Evolutionary conservation across 805 yeast species (phyloP).

Genomic region (Candida suzukii): DNA sequence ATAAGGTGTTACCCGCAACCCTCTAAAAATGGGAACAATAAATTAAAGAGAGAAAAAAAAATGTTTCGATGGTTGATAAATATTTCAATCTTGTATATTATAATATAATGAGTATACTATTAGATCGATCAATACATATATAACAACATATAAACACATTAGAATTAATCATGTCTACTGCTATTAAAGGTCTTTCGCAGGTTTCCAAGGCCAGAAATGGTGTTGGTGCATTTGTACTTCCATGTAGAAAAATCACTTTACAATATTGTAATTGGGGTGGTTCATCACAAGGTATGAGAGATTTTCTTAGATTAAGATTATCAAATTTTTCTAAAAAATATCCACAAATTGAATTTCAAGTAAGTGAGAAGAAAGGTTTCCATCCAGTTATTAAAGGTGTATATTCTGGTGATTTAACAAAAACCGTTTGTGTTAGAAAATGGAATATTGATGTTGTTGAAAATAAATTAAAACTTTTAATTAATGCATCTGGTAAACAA

Average conservation of each 20-base stretch:
- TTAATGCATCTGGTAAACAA: constrained; percentile 62
- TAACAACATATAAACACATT: neutral
- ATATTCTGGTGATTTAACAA: constrained; percentile 32
- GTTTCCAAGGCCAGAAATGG: constrained; percentile 67
- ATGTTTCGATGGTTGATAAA: too few species aligned
- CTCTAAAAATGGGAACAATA: too few species aligned
- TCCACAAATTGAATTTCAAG: constrained; percentile 65
- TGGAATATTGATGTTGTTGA: constrained; percentile 53
- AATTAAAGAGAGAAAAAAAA: too few species aligned
- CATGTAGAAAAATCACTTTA: constrained; percentile 68
- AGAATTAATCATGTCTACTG: constrained; percentile 24
- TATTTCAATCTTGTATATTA: too few species aligned
- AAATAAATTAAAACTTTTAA: constrained; percentile 55
- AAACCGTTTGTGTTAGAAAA: constrained; percentile 67
- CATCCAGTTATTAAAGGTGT: constrained; percentile 72
- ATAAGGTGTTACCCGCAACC: too few species aligned
- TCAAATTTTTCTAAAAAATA: constrained; percentile 49
- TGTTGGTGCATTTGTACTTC: constrained; percentile 62
- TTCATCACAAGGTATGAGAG: constrained; percentile 74
- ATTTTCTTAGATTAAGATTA: constrained; percentile 50
- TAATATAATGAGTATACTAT: too few species aligned
- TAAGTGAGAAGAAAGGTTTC: constrained; percentile 58
- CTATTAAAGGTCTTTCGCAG: constrained; percentile 48
- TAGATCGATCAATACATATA: too few species aligned
- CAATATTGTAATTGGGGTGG: constrained; percentile 96